Evolutionary conservation across 768 basidiomycete species (phyloP), one percentile per base, ranked within the genome.

Genomic region (Russula brevipes): DNA sequence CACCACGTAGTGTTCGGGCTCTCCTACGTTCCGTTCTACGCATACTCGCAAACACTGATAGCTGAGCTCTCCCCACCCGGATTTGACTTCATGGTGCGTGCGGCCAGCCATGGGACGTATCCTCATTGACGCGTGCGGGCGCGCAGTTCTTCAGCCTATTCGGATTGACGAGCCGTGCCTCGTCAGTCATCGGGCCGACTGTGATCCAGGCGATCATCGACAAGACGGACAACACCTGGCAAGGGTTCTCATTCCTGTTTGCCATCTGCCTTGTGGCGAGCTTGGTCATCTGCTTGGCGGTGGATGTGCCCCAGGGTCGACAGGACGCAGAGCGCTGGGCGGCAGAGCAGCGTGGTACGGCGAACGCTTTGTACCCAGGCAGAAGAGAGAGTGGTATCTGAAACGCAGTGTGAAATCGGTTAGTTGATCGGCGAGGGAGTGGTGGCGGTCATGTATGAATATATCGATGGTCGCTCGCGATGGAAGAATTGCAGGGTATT

Each of bases 11-110:
- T 91, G 3, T 89, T 87, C 68, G 89, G 90, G 12, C 73, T 92
- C 9, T 91, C 91, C 79, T 88, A 92, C 76, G 88, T 88, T 1
- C 91, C 91, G 0, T 94, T 91, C 74, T 94, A 90, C 70, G 89
- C 92, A 1, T 91, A 88, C 71, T 85, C 89, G 3, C 86, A 89
- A 71, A 91, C 88, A 0, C 88, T 90, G 87, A 91, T 91, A 89
- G 88, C 89, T 0, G 92, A 94, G 72, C 81, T 95, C 11, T 85
- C 88, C 6, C 91, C 91, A 12, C 88, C 89, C 1, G 92, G 91
- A 0, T 94, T 89, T 70, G 91, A 94, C 68, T 90, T 91, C 70
- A 91, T 84, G 83, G 82, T 81, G 70, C 57, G 38, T 35, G 16
- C 10, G 17, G 5, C 36, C 24, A 1, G 24, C 24, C 1, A 24